Evolutionary conservation across 2,329 filamentous ascomycete genomes (phyloP).

Genomic region (Microdochium nivale): DNA sequence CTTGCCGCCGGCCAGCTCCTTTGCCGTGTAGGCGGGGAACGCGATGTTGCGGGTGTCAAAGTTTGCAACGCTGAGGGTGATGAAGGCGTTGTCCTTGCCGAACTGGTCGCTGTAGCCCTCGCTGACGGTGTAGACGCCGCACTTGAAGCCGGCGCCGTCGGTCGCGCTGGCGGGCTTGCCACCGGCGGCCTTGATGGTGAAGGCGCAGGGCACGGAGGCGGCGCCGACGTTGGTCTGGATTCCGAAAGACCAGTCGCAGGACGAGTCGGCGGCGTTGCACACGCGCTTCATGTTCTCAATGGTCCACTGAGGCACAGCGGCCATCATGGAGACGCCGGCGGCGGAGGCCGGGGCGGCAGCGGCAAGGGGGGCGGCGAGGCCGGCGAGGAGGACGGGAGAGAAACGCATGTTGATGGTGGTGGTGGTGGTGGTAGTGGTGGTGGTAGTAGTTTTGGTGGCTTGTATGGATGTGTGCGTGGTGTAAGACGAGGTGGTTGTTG

Average conservation of each 20-base stretch:
- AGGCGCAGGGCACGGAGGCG: conserved; percentile 24
- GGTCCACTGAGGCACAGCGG: conserved; percentile 27
- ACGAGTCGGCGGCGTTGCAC: conserved; percentile 28
- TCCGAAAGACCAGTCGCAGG: conserved; percentile 30
- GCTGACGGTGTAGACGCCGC: conserved; percentile 41
- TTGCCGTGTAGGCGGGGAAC: conserved; percentile 46
- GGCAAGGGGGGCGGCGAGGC: conserved; percentile 15
- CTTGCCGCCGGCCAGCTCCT: conserved; percentile 32
- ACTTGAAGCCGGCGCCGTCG: conserved; percentile 30
- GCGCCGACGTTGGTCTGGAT: conserved; percentile 25
- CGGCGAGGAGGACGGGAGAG: conserved; percentile 14
- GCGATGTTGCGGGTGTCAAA: conserved; percentile 32
- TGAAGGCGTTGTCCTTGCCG: conserved; percentile 42
- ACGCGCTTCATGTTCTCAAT: conserved; percentile 26
- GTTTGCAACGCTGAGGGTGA: conserved; percentile 41
- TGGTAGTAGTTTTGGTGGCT: too few species aligned
- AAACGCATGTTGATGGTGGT: conserved; percentile 25
- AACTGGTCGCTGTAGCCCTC: conserved; percentile 49
- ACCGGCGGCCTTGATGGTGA: conserved; percentile 22
- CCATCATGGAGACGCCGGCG: conserved; percentile 14
- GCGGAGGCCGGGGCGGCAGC: conserved; percentile 16
- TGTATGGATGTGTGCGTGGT: too few species aligned
- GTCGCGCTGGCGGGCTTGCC: conserved; percentile 23
- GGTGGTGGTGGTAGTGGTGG: conserved; percentile 2
- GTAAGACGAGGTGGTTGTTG: too few species aligned